A percentile compares a stretch with the other conserved stretches of the same genome.
Evolutionary conservation across 1,284 basidiomycete genomes (phyloP).

Genomic region (Ustilago hordei): DNA sequence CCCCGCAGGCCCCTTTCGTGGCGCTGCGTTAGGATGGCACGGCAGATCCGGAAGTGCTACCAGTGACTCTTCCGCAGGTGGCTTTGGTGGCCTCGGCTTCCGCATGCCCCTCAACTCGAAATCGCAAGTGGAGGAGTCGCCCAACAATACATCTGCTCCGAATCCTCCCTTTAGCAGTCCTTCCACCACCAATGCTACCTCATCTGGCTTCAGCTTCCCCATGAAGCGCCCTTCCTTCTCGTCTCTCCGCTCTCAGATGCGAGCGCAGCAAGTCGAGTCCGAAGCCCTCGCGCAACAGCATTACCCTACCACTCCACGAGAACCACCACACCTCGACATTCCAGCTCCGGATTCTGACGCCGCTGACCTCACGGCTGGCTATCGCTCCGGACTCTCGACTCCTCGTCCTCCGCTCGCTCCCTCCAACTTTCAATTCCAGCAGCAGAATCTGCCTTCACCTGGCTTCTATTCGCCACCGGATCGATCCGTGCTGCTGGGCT

Average conservation of each 20-base stretch:
- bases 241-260: conserved; percentile 36
- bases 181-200: conserved; percentile 8
- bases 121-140: conserved; percentile 17
- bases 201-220: conserved; percentile 40
- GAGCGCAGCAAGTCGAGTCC: conserved; percentile 20
- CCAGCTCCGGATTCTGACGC: conserved; percentile 35
- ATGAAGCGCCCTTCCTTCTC: conserved; percentile 28
- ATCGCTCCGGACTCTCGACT: conserved; percentile 41
- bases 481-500: conserved; percentile 12
- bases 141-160: conserved; percentile 14
- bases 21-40: conserved; percentile 50
- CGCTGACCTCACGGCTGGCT: conserved; percentile 46
- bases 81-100: conserved; percentile 41
- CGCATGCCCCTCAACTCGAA: conserved; percentile 21
- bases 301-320: conserved; percentile 36
- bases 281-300: conserved; percentile 18
- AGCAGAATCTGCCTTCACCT: conserved; percentile 33
- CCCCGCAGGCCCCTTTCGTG: conserved; percentile 45
- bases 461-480: conserved; percentile 33
- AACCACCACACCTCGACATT: conserved; percentile 33
- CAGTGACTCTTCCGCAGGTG: conserved; percentile 51
- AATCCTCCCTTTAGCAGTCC: conserved; percentile 16
- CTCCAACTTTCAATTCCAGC: conserved; percentile 21
- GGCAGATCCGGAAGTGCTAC: conserved; percentile 47
- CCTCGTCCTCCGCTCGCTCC: conserved; percentile 30